Percentiles rank a stretch among this genome's conserved stretches.
Evolutionary conservation across 2,329 filamentous ascomycete species (phyloP).

Genomic region (Phoma sp.): DNA sequence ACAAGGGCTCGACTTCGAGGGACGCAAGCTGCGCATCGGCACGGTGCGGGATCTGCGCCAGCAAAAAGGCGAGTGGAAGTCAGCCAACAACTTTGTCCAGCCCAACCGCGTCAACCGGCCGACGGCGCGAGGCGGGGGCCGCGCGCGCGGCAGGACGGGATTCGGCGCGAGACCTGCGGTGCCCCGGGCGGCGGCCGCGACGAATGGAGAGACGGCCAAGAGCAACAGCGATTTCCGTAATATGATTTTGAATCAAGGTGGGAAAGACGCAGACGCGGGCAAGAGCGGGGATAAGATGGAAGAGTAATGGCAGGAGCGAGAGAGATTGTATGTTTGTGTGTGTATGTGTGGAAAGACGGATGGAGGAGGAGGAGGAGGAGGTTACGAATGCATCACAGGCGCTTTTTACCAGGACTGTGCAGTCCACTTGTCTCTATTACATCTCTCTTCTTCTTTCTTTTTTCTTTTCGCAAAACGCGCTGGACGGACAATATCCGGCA

Average conservation of each 20-base stretch:
- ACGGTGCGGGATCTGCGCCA: slow-evolving; percentile 57
- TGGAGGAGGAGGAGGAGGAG: neutral
- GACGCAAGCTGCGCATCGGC: slow-evolving; percentile 53
- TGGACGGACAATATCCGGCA: slow-evolving; percentile 17
- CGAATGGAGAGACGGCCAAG: slow-evolving; percentile 48
- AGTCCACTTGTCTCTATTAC: too few species aligned
- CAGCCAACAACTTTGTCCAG: slow-evolving; percentile 42
- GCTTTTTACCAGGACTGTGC: neutral
- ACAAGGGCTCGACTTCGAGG: slow-evolving; percentile 48
- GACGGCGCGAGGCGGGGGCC: slow-evolving; percentile 33
- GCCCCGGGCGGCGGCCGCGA: slow-evolving; percentile 21
- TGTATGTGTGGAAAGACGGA: too few species aligned
- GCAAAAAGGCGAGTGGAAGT: slow-evolving; percentile 48
- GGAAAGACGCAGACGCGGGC: slow-evolving; percentile 23
- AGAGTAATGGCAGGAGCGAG: slow-evolving; percentile 28
- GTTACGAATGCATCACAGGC: slow-evolving; percentile 17
- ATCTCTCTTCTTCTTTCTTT: too few species aligned
- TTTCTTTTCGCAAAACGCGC: neutral
- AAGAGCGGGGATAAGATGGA: slow-evolving; percentile 32
- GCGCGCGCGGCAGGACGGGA: slow-evolving; percentile 37
- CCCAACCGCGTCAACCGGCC: slow-evolving; percentile 38
- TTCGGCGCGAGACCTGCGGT: slow-evolving; percentile 38
- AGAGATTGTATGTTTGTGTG: too few species aligned
- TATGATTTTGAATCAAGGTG: slow-evolving; percentile 56
- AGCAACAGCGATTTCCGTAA: slow-evolving; percentile 65